Conservation (phyloP, 2,329 filamentous ascomycete species). For the Colletotrichum sp. region DNA sequence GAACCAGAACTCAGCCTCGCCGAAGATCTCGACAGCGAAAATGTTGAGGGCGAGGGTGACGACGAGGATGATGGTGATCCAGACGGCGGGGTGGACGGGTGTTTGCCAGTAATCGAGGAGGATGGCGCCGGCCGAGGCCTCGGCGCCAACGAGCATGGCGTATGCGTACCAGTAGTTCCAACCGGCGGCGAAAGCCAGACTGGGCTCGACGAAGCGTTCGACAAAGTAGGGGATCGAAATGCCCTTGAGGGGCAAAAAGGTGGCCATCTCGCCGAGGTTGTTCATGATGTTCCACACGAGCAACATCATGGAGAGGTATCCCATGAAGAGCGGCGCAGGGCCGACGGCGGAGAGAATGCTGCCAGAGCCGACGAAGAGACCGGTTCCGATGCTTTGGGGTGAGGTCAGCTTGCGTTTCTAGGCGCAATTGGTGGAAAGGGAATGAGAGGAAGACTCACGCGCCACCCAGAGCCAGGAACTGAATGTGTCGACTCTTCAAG, state of each 20-base stretch:
- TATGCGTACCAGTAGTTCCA: conserved; percentile 71
- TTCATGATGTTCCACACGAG: conserved; percentile 62
- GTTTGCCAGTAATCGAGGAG: conserved; percentile 66
- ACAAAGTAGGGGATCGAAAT: conserved; percentile 64
- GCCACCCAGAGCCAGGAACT: conserved; percentile 62
- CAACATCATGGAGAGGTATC: conserved; percentile 63
- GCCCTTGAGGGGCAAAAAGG: conserved; percentile 59
- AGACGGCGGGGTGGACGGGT: conserved; percentile 57
- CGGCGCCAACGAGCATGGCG: conserved; percentile 61
- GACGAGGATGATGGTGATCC: conserved; percentile 62
- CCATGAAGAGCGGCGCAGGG: conserved; percentile 73
- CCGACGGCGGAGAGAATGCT: conserved; percentile 60
- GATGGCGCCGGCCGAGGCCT: conserved; percentile 62
- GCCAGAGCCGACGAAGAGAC: conserved; percentile 68
- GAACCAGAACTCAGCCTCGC: conserved; percentile 68
- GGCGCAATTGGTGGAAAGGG: not conserved
- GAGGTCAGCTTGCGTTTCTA: not conserved
- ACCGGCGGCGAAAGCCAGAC: conserved; percentile 60
- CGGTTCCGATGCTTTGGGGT: conserved; percentile 61
- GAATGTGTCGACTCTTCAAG: conserved; percentile 64
- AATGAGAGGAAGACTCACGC: conserved; percentile 33
- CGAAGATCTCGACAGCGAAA: conserved; percentile 61
- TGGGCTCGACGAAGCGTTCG: conserved; percentile 59
- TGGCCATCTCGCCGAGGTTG: conserved; percentile 58
- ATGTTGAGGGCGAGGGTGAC: conserved; percentile 62